Base-by-base conservation (phyloP, 768 basidiomycete species). In the Melanogaster broomeanus region DNA sequence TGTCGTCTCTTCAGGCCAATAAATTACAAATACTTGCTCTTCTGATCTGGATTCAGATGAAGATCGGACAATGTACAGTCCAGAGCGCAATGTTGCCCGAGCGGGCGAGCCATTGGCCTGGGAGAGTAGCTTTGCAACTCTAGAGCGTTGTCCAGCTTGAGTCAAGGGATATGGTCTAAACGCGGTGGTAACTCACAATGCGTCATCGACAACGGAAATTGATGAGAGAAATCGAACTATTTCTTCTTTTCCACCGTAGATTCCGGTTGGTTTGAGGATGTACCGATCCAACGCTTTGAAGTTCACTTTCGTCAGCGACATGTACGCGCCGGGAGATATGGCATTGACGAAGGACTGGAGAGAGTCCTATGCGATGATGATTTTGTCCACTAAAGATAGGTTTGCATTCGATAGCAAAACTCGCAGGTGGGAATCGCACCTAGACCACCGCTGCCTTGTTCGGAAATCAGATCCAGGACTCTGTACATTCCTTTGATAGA, bases 1-100 rank as follows among this genome's bases (percentile, higher is more conserved):
- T 0, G 81, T 82, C 1, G 63, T 71, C 19, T 78, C 72, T 49
- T 83, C 78, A 0, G 81, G 82, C 82, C 81, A 83, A 51, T 78
- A 83, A 4, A 82, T 57, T 12, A 79, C 69, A 46, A 76, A 78
- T 3, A 76, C 42, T 12, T 62, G 51, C 27, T 41, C 25, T 33
- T 16, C 41, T 58, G 42, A 61, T 77, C 80, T 81, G 61, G 77
- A 81, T 80, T 61, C 82, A 83, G 0, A 78, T 79, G 2, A 76
- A 68, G 58, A 25, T 31, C 63, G 61, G 18, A 76, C 61, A 22
- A 76, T 51, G 49, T 82, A 82, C 4, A 82, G 58, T 13, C 80
- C 80, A 12, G 80, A 76, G 11, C 75, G 69, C 16, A 81, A 64
- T 15, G 49, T 55, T 6, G 72, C 69, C 11, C 18, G 31, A 1